Conservation (phyloP, 164 flowering plant genomes). For the Litsea cubeba region DNA sequence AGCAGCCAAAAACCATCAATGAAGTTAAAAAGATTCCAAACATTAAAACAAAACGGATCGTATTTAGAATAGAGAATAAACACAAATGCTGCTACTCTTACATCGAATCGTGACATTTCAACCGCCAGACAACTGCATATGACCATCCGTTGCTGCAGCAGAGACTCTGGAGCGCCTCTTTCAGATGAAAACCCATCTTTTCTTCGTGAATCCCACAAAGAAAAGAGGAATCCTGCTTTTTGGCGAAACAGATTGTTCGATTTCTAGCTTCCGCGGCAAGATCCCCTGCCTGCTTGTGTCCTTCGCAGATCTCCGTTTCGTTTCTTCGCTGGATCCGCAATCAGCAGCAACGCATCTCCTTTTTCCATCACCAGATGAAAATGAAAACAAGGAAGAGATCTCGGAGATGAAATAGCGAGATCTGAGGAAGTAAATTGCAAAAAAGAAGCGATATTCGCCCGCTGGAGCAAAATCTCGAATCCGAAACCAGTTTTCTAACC, state of each 20-base stretch:
- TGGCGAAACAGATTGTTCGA: not conserved
- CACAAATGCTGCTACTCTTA: constrained; percentile 23
- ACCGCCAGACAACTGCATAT: constrained; percentile 72
- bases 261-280: constrained; percentile 24
- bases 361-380: constrained; percentile 9
- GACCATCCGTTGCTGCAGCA: constrained; percentile 68
- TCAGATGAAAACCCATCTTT: constrained; percentile 27
- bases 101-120: constrained; percentile 53
- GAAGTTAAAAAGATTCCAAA: not conserved
- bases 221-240: not conserved
- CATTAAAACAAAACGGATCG: not conserved
- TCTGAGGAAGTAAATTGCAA: not conserved
- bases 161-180: constrained; percentile 41
- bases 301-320: constrained; percentile 19
- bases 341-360: constrained; percentile 9
- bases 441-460: no score
- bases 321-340: constrained; percentile 10
- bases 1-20: not conserved
- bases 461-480: not conserved
- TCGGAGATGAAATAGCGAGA: constrained; percentile 1
- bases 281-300: constrained; percentile 23
- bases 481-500: not conserved
- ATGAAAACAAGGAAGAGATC: not conserved
- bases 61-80: not conserved
- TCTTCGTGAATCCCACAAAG: constrained; percentile 5